Percentiles rank a stretch among this genome's conserved stretches.
Conservation (phyloP, 352 stramenopile genomes). For the Pythium insidiosum region DNA sequence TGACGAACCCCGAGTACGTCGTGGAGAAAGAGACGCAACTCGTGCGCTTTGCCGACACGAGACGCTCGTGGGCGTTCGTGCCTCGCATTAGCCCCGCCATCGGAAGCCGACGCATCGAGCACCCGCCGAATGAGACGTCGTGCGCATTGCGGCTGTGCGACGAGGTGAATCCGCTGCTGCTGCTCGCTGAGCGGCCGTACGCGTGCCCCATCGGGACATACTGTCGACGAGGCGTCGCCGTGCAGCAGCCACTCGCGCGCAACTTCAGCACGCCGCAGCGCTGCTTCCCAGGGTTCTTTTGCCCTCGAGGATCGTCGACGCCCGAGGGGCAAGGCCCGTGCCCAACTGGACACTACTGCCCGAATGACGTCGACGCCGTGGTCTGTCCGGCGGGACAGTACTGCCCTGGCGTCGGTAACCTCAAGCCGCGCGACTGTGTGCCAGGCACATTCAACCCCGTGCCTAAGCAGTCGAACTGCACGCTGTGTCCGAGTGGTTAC, state of each 20-base stretch:
- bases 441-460: conserved; percentile 92
- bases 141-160: conserved; percentile 49
- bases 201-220: conserved; percentile 91
- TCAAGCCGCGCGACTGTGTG: conserved; percentile 85
- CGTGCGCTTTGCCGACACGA: conserved; percentile 39
- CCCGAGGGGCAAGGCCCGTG: conserved; percentile 93
- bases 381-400: conserved; percentile 90
- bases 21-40: conserved; percentile 62
- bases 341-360: conserved; percentile 94
- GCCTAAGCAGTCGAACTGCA: conserved; percentile 86
- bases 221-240: conserved; percentile 85
- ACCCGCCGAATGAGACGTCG: conserved; percentile 37
- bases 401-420: conserved; percentile 94
- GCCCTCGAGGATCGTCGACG: conserved; percentile 84
- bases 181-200: conserved; percentile 89
- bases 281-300: conserved; percentile 97
- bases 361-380: conserved; percentile 83
- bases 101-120: conserved; percentile 48
- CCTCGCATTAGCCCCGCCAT: conserved; percentile 35
- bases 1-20: conserved; percentile 39
- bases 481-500: conserved; percentile 90
- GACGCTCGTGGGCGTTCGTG: conserved; percentile 40
- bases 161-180: conserved; percentile 19
- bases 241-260: conserved; percentile 36
- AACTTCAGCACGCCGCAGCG: conserved; percentile 94